Base-by-base conservation (phyloP, 208 protist genomes). In the Acanthamoeba healyi region DNA sequence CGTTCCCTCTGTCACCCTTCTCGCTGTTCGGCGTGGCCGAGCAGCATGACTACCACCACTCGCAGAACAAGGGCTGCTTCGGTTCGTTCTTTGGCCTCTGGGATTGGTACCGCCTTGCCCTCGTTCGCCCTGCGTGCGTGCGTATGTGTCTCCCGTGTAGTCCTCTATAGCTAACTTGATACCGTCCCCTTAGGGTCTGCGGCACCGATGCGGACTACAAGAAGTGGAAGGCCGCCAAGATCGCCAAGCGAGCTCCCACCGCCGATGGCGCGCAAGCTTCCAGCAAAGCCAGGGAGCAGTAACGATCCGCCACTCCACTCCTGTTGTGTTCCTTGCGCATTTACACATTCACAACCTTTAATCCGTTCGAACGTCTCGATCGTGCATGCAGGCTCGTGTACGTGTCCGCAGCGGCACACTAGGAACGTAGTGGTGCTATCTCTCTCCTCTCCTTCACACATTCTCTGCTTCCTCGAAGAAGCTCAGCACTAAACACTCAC, bases 51-150 rank as follows among this genome's bases (percentile, higher is more conserved):
- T 89, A 67, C 36, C 81, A 89, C 29, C 81, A 89, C 81, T 89
- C 81, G 29, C 81, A 89, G 51, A 89, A 89, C 54, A 58, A 89
- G 54, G 81, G 81, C 81, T 67, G 81, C 81, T 89, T 44, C 54
- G 81, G 81, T 6, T 89, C 81, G 12, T 89, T 89, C 81, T 89
- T 89, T 38, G 81, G 81, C 4, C 29, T 65, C 14, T 89, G 81
- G 81, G 81, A 89, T 65, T 89, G 81, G 81, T 82, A 29, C 34
- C 24, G 24, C 19, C 19, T 26, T 15, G 54, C 10, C 54, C 24
- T 26, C 17, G 54, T 61, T 19, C 54, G n/a, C n/a, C n/a, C n/a
- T n/a, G n/a, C n/a, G n/a, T n/a, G n/a, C n/a, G n/a, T n/a, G n/a
- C n/a, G n/a, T n/a, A n/a, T n/a, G n/a, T n/a, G n/a, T n/a, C n/a